phyloP scores from a whole-genome alignment of 805 yeast species.

The Hanseniaspora guilliermondii region DNA sequence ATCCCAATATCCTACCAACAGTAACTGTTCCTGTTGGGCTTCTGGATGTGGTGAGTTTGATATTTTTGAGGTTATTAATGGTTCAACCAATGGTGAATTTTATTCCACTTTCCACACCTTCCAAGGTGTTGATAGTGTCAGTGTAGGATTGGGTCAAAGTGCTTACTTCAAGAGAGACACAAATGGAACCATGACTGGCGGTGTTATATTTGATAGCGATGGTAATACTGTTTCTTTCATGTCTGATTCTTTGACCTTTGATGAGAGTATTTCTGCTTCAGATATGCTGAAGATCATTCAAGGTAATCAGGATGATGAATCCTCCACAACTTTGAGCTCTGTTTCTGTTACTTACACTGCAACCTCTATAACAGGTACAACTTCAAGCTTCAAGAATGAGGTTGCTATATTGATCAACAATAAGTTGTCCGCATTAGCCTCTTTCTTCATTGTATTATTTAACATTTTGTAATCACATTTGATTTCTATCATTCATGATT shows the following conservation, averaged over 20 bases:
- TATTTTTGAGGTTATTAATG: constrained; percentile 60
- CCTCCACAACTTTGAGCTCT: background rate
- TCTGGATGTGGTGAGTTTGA: constrained; percentile 74
- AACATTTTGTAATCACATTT: background rate
- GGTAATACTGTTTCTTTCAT: constrained; percentile 53
- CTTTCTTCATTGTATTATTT: constrained; percentile 3
- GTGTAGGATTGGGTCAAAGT: constrained; percentile 43
- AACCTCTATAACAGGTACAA: constrained; percentile 12
- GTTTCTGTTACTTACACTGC: constrained; percentile 12
- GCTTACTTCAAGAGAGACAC: constrained; percentile 50
- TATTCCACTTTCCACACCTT: constrained; percentile 62
- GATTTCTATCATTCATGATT: background rate
- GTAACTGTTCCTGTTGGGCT: constrained; percentile 63
- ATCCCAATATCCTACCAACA: constrained; percentile 47
- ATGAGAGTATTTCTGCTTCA: constrained; percentile 33
- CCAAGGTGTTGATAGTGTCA: constrained; percentile 50
- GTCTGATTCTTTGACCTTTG: constrained; percentile 41
- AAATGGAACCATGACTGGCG: constrained; percentile 46
- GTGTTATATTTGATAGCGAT: constrained; percentile 52
- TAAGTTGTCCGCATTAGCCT: background rate
- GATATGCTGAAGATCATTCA: constrained; percentile 26
- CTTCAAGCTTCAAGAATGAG: constrained; percentile 9
- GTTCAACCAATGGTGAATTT: constrained; percentile 42
- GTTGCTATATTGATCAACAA: constrained; percentile 1
- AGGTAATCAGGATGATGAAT: background rate